Evolutionary conservation across 768 basidiomycete genomes (phyloP), one percentile per base, ranked within the genome.

Genomic region (Fomitopsis serialis): DNA sequence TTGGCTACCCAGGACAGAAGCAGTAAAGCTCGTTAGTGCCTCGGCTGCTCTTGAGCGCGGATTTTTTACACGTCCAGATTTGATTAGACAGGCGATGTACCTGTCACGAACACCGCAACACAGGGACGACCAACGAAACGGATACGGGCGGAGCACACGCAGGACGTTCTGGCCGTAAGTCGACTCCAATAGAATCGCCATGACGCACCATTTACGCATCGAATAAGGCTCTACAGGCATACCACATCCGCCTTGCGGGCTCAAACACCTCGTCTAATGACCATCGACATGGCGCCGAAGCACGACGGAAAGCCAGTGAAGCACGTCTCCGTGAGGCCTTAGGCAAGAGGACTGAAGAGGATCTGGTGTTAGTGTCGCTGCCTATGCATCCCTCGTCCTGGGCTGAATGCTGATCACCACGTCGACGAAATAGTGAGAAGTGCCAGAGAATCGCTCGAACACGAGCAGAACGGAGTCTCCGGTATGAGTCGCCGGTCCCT

Each of bases 151-250:
- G 59, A 60, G 17, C 19, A 47, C 42, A 60, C 59, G 1, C 27
- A 24, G 8, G 59, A 60, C 40, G 45, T 52, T 3, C 15, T 60
- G 11, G 46, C 59, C 1, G 59, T 60, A 17, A 37, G 59, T 19
- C 6, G 6, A 5, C 13, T 40, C 13, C 15, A 6, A 40, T 6
- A 7, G 4, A 40, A 15, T 7, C 37, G 34, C 15, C 8, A 32
- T 32, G 37, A 40, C 36, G 21, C 24, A 19, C 19, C 52, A 8
- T 5, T 45, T 3, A 19, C 29, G 21, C 19, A n/a, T 15, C 17
- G 27, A 9, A 23, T 36, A 25, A 60, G 58, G 50, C 55, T 9
- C 22, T 60, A 22, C 59, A 55, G 22, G 46, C 59, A 15, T 50
- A 60, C 34, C 45, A 52, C 17, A 15, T 59, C 11, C 46, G 46